Conservation (phyloP, 352 stramenopile genomes). For the Pythium pyrilobum region DNA sequence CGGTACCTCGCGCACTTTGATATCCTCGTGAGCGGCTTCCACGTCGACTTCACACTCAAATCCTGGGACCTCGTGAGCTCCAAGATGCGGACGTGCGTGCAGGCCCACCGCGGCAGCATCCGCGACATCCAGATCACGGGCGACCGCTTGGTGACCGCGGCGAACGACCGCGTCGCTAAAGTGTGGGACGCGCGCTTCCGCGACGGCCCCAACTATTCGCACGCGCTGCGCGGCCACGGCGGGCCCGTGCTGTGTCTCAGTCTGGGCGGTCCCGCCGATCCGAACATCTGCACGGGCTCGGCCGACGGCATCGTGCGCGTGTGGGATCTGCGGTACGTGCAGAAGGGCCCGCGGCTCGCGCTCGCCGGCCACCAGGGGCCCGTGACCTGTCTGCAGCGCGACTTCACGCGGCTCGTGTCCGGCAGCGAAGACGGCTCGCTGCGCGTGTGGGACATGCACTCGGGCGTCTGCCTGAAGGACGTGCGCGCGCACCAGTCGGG, state of each 20-base stretch:
- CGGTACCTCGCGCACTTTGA: slow-evolving; percentile 59
- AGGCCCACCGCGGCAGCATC: slow-evolving; percentile 47
- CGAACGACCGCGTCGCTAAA: slow-evolving; percentile 70
- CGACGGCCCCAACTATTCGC: slow-evolving; percentile 33
- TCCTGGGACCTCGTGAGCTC: slow-evolving; percentile 60
- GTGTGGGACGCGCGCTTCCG: slow-evolving; percentile 78
- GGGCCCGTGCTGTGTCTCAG: slow-evolving; percentile 66
- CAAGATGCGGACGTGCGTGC: slow-evolving; percentile 52
- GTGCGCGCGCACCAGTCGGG: slow-evolving; percentile 52
- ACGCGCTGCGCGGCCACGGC: slow-evolving; percentile 54
- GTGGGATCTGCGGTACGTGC: slow-evolving; percentile 76
- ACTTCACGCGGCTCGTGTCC: slow-evolving; percentile 80
- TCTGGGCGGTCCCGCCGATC: slow-evolving; percentile 65
- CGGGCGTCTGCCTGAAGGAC: slow-evolving; percentile 57
- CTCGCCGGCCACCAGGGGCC: slow-evolving; percentile 43
- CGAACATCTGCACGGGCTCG: slow-evolving; percentile 70
- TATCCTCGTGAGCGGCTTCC: slow-evolving; percentile 52
- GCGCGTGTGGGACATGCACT: slow-evolving; percentile 79
- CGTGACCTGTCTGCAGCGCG: slow-evolving; percentile 63
- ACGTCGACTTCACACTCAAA: slow-evolving; percentile 41
- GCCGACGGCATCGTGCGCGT: slow-evolving; percentile 72
- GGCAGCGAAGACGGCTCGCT: slow-evolving; percentile 68
- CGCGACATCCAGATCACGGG: slow-evolving; percentile 70
- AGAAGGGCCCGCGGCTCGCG: slow-evolving; percentile 57
- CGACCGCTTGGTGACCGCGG: slow-evolving; percentile 62